Evolutionary conservation across 2,329 filamentous ascomycete species (phyloP).

Genomic region (Trichoderma harzianum): DNA sequence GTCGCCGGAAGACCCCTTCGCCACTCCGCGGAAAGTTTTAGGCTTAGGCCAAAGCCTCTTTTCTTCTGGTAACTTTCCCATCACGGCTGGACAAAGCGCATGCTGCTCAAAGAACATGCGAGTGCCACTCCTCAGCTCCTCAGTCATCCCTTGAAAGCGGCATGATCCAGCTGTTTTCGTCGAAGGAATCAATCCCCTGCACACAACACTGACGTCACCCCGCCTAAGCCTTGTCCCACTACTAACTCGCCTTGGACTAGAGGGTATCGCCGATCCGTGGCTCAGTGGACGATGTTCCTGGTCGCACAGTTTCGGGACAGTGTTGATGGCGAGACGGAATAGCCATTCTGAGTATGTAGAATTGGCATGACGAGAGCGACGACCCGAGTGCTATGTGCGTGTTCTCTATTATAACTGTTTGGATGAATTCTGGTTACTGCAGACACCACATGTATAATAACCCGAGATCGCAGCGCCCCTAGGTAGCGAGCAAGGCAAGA

Average conservation of each 20-base stretch:
- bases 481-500: not conserved
- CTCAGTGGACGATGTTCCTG: not conserved
- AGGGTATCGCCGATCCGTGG: slow-evolving; percentile 4
- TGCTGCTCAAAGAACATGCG: not conserved
- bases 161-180: slow-evolving; percentile 2
- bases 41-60: not conserved
- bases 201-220: slow-evolving; percentile 4
- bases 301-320: slow-evolving; percentile 6
- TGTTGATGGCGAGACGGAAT: not conserved
- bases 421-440: not conserved
- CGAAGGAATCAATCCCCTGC: slow-evolving; percentile 1
- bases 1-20: not conserved
- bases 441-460: not conserved
- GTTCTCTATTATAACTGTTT: not conserved
- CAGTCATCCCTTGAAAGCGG: not conserved
- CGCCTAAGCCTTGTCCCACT: not conserved
- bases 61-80: not conserved
- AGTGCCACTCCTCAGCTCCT: not conserved
- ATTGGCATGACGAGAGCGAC: not conserved
- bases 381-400: not conserved
- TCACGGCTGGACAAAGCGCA: not conserved
- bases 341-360: not conserved
- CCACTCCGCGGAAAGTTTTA: not conserved
- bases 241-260: not conserved
- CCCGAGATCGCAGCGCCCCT: not conserved